Base-by-base conservation (phyloP, 192 early-diverging fungal species). In the Entomortierella beljakovae region DNA sequence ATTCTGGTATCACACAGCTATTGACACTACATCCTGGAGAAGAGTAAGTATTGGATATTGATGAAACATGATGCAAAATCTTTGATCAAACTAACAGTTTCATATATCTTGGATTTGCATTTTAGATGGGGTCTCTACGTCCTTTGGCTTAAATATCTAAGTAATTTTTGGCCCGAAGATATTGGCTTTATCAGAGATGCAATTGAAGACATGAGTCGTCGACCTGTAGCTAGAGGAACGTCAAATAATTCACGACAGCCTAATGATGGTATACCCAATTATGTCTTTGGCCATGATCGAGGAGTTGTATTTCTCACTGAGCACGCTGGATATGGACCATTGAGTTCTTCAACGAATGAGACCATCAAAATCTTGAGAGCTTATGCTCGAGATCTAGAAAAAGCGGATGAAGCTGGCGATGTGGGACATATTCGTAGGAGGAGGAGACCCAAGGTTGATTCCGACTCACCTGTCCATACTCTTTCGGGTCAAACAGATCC, bases 161-260 rank as follows among this genome's bases (percentile, higher is more conserved):
- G 63, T n/a, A 61, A 59, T 23, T 72, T 81, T 53, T 81, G 79
- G 79, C 79, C 79, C 13, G 79, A 81, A 15, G 79, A 81, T 50
- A 48, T 68, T 2, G 79, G 64, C 0, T 71, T 81, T 40, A 52
- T 57, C 15, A 57, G 69, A 31, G 63, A 48, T 7, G 42, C 67
- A 26, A 79, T 79, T 13, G 52, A 58, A 2, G 75, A 79, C 20
- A 59, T 79, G 66, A 51, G 61, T 23, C 75, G 55, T 5, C 65
- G 74, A 5, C 33, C 26, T 23, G 11, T 35, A 22, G 31, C 56
- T 9, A 54, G 59, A 9, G 32, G 42, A 3, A 13, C 70, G 2
- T 37, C 61, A 1, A 20, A 32, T 33, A 8, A 34, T 13, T 46
- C 58, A 18, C 16, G 33, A 6, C 7, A 22, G 22, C 40, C 32